These are phyloP conservation scores for Apiospora malaysiana DNA, from an alignment of 2,329 filamentous ascomycete genomes.

Conservation along the genomic window DNA sequence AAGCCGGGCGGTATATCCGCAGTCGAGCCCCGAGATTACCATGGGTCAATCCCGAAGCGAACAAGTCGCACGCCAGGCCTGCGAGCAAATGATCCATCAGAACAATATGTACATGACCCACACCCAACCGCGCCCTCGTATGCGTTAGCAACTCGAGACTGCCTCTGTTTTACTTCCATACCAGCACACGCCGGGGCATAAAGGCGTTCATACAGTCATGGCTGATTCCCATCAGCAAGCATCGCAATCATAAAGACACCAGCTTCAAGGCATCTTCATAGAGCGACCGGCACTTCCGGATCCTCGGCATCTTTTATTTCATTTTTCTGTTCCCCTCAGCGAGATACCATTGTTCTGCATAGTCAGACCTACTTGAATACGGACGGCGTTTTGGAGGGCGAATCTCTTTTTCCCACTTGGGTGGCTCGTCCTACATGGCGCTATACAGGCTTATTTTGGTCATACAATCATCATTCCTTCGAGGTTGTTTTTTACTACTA, in stretches of 20 bases:
- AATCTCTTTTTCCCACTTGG: background rate
- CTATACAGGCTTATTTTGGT: background rate
- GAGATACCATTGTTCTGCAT: background rate
- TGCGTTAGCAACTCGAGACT: background rate
- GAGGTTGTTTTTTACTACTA: background rate
- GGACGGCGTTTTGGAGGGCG: background rate
- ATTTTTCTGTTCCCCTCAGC: background rate
- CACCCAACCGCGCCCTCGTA: slow-evolving; percentile 11
- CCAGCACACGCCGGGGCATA: background rate
- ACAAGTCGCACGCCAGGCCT: slow-evolving; percentile 2
- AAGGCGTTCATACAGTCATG: slow-evolving; percentile 1
- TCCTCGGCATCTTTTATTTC: background rate
- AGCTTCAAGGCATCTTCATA: slow-evolving; percentile 5
- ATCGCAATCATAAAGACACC: background rate
- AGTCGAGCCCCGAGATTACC: background rate
- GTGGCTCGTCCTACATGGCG: background rate
- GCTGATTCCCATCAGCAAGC: background rate
- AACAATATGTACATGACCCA: background rate
- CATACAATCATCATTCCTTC: background rate
- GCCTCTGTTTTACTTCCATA: background rate
- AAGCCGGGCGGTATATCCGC: background rate
- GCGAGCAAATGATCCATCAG: background rate
- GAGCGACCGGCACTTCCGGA: background rate
- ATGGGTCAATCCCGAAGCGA: slow-evolving; percentile 4
- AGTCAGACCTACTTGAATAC: background rate